Evolutionary conservation across 2,329 filamentous ascomycete genomes (phyloP), one percentile per base, ranked within the genome.

Genomic region (Aspergillus hiratsukae): DNA sequence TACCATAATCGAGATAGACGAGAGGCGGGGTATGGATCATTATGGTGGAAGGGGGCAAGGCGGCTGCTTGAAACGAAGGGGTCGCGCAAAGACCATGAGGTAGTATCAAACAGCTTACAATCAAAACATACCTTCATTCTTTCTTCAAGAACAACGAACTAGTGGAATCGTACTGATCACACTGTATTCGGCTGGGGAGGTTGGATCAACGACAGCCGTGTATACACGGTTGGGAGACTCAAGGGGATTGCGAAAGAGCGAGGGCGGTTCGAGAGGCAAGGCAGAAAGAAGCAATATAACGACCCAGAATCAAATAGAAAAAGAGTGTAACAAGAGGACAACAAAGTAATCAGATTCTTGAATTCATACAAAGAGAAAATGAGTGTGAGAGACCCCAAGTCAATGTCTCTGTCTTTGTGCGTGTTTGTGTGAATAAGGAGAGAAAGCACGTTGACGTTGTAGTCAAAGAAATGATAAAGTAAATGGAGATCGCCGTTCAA

Each of bases 101-200:
- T 14, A 27, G 19, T 46, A 46, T 46, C 21, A 46, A 46, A 46
- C 21, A 23, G 23, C 21, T 37, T 25, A 46, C 14, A 23, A 56
- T 43, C 41, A 45, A 49, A 37, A 55, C 54, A 58, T 59, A 66
- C 64, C 63, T 67, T 67, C 64, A 66, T 67, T 60, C 49, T 60
- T 51, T 43, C 11, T 46, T 27, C 43, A 46, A 17, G 14, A 17
- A 17, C 5, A 14, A 40, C 17, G 37, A 49, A 48, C 49, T 28
- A 53, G 48, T 45, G 9, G 55, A 57, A 40, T 37, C 14, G 35
- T 19, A 21, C 35, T 43, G 19, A 50, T 8, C 50, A 41, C 27
- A 41, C n/a, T 49, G 58, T 52, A 41, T 54, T 27, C 46, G 49
- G 58, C 50, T 49, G 17, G 23, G 27, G 52, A 51, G 41, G 31